Conservation (phyloP, 176 grass and related monocot species). For the Carex myosuroides region DNA sequence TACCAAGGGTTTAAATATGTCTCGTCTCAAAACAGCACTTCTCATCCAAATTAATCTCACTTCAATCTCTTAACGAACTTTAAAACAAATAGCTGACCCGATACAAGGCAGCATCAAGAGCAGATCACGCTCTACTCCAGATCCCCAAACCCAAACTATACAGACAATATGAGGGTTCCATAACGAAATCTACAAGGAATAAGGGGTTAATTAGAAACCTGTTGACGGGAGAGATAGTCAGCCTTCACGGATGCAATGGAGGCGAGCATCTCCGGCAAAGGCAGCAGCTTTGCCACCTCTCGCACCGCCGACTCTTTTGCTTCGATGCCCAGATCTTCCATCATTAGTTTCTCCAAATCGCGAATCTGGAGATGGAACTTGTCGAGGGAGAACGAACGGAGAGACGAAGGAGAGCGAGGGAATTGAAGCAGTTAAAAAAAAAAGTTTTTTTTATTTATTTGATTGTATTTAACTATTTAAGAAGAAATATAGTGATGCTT, state of each 20-base stretch:
- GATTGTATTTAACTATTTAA: not conserved
- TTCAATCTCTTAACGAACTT: not conserved
- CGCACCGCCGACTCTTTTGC: constrained; percentile 91
- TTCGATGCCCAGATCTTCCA: constrained; percentile 99
- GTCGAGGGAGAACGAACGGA: not conserved
- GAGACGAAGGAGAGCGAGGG: not conserved
- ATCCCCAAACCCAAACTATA: not conserved
- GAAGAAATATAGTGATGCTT: not conserved
- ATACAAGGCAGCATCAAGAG: not conserved
- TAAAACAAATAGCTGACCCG: not conserved
- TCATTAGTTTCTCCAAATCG: constrained; percentile 17
- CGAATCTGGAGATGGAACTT: not conserved
- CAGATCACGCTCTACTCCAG: not conserved
- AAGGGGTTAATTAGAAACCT: constrained; percentile 29
- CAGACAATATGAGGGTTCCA: not conserved
- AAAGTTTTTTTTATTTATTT: not conserved
- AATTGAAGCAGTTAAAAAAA: not conserved
- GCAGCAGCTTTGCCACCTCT: constrained; percentile 95
- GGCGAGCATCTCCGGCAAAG: constrained; percentile 78
- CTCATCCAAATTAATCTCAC: not conserved
- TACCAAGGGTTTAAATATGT: not conserved
- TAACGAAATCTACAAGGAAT: not conserved
- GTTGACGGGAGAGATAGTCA: constrained; percentile 87
- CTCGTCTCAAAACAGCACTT: not conserved
- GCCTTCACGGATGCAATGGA: constrained; percentile 87